Evolutionary conservation across 148 eudicot species (phyloP).

Genomic region (Rhododendron kiyosumense): DNA sequence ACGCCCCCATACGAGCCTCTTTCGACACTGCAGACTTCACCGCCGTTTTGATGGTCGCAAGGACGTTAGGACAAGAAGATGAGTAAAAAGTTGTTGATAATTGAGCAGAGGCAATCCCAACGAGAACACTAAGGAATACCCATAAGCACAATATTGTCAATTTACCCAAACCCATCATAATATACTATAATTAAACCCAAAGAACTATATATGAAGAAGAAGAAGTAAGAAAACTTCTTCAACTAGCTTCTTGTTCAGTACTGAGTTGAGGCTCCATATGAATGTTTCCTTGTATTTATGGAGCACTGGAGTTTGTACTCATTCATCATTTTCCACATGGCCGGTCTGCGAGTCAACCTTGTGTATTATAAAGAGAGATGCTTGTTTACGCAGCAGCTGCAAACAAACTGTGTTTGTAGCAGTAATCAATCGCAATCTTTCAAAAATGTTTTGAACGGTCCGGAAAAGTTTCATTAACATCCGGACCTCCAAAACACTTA

Average conservation of each 20-base stretch:
- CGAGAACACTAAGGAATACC: neutral
- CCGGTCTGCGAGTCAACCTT: neutral
- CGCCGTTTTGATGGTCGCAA: conserved; percentile 36
- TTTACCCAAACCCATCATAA: neutral
- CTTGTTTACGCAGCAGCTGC: no score
- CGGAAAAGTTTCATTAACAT: no score
- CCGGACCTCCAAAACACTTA: no score
- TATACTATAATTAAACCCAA: neutral
- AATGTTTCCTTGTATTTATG: neutral
- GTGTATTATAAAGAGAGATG: neutral
- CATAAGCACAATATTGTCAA: neutral
- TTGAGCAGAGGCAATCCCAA: neutral
- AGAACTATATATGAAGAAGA: neutral
- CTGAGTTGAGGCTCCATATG: neutral
- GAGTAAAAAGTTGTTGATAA: neutral
- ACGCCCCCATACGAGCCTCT: conserved; percentile 59
- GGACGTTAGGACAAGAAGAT: conserved; percentile 35
- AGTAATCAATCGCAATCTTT: no score
- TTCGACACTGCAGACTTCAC: conserved; percentile 36
- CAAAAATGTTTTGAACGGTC: no score
- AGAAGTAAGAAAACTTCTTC: neutral
- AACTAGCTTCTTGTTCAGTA: neutral
- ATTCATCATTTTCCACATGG: neutral
- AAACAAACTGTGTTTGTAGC: no score
- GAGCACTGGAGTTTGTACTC: neutral